phyloP scores from a whole-genome alignment of 2,329 filamentous ascomycete species.

The Fusarium sp. region DNA sequence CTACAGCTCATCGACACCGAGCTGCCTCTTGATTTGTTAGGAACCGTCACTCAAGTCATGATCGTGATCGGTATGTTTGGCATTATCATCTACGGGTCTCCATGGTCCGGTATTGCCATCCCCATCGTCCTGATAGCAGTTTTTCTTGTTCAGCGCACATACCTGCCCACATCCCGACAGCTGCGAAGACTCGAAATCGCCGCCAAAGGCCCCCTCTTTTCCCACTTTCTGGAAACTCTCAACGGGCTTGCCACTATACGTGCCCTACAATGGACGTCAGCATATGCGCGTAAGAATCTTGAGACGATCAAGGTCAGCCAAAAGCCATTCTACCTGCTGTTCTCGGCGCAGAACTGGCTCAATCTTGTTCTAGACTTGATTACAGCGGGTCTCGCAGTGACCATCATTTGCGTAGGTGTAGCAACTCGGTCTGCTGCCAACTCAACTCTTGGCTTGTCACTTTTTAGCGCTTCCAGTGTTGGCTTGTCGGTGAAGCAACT shows the following conservation, averaged over 20 bases:
- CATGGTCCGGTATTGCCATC: not conserved
- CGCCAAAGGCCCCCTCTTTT: not conserved
- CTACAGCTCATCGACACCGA: slow-evolving; percentile 9
- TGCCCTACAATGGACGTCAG: not conserved
- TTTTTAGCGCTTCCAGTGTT: not conserved
- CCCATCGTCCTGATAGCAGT: not conserved
- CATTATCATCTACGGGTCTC: not conserved
- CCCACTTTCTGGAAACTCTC: not conserved
- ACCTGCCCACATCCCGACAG: not conserved
- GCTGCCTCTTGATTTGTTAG: not conserved
- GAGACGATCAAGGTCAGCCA: not conserved
- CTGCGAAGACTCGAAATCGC: slow-evolving; percentile 4
- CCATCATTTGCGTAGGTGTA: not conserved
- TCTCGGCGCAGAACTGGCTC: not conserved
- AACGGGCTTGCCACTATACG: not conserved
- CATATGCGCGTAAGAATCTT: not conserved
- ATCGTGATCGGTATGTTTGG: not conserved
- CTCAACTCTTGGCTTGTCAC: not conserved
- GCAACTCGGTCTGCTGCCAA: not conserved
- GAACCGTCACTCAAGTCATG: not conserved
- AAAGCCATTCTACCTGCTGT: not conserved
- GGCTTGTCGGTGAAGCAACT: not conserved
- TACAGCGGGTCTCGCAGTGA: not conserved
- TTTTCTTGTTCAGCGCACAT: not conserved
- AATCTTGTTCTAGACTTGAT: not conserved